Percentiles rank a stretch among this genome's conserved stretches.
Conservation (phyloP, 306 rosid species). For the Cucumis cinereus region DNA sequence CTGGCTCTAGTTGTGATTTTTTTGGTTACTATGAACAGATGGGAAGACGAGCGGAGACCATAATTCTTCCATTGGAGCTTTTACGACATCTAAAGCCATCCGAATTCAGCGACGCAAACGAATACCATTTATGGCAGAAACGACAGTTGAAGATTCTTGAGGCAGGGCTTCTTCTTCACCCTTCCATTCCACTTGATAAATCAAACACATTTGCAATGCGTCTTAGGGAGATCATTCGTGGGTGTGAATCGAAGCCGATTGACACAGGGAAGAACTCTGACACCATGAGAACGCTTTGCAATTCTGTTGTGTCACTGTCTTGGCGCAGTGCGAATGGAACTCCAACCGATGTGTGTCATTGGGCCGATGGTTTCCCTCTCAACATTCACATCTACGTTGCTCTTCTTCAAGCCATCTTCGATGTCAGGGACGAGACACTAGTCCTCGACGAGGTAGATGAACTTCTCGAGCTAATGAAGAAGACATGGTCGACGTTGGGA, state of each 20-base stretch:
- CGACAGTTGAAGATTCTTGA: conserved; percentile 73
- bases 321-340: conserved; percentile 74
- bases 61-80: conserved; percentile 82
- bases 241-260: conserved; percentile 25
- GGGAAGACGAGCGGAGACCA: conserved; percentile 86
- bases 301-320: conserved; percentile 73
- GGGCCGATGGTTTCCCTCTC: conserved; percentile 92
- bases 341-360: conserved; percentile 79
- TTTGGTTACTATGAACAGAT: conserved; percentile 22
- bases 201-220: conserved; percentile 55
- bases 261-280: conserved; percentile 81
- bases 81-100: conserved; percentile 69
- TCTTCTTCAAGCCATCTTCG: conserved; percentile 69
- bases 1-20: neutral
- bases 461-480: conserved; percentile 75
- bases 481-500: conserved; percentile 78
- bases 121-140: conserved; percentile 80
- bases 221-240: conserved; percentile 43
- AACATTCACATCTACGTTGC: conserved; percentile 55
- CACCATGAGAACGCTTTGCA: conserved; percentile 72
- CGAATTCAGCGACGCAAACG: conserved; percentile 72
- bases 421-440: conserved; percentile 61
- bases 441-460: conserved; percentile 95
- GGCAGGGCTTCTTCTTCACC: conserved; percentile 64
- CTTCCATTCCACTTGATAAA: conserved; percentile 45